phyloP scores from a whole-genome alignment of 2,329 filamentous ascomycete genomes.

The Chaetomium sp. region DNA sequence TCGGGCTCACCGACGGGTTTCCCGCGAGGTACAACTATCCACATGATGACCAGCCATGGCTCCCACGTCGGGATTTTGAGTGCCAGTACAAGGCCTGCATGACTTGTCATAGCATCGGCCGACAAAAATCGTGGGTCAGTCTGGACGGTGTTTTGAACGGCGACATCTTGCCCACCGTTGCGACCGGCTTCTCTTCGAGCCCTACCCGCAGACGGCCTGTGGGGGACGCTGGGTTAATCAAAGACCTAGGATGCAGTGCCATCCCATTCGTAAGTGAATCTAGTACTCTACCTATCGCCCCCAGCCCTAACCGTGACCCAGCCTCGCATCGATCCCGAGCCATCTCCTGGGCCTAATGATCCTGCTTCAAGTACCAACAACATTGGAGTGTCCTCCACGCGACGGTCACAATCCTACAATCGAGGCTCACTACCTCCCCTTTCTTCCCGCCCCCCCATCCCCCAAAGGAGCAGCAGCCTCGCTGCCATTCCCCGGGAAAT shows the following conservation, averaged over 20 bases:
- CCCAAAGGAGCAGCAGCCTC: no score
- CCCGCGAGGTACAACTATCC: conserved; percentile 14
- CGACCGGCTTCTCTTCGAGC: conserved; percentile 48
- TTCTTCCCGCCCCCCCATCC: no score
- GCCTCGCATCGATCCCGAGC: conserved; percentile 9
- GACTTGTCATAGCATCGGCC: conserved; percentile 39
- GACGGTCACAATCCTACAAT: no score
- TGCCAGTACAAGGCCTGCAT: conserved; percentile 48
- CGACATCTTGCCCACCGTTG: conserved; percentile 44
- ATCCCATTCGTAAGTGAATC: conserved; percentile 31
- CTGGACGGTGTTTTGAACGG: conserved; percentile 44
- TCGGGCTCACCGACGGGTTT: background rate
- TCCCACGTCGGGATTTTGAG: conserved; percentile 31
- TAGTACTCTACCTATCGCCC: background rate
- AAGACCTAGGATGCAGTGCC: conserved; percentile 35
- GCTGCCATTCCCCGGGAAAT: no score
- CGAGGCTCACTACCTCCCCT: no score
- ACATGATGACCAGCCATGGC: conserved; percentile 18
- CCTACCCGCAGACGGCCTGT: conserved; percentile 38
- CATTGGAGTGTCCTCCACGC: no score
- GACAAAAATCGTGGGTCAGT: conserved; percentile 42
- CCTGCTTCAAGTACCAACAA: no score
- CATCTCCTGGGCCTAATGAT: no score
- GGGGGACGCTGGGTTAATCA: conserved; percentile 33
- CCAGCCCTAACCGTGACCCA: conserved; percentile 12